These are phyloP conservation scores for Trichoderma virens DNA, from an alignment of 495 filamentous ascomycete species.

Conservation along the genomic window DNA sequence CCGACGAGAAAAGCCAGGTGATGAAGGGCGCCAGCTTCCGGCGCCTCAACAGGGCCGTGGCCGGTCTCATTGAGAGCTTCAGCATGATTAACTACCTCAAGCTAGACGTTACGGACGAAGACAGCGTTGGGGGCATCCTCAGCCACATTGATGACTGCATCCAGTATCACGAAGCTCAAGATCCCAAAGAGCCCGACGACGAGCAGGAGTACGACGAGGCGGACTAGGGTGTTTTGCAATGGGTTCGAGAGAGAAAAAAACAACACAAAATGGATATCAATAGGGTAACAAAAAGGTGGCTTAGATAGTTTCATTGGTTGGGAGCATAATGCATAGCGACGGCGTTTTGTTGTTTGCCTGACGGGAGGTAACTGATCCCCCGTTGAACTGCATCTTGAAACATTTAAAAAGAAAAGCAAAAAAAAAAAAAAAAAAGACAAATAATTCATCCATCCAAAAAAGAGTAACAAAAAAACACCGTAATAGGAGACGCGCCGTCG, in stretches of 20 bases:
- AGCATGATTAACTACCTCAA: constrained; percentile 95
- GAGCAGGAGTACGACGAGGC: constrained; percentile 55
- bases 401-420: neutral
- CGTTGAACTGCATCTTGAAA: neutral
- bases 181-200: constrained; percentile 79
- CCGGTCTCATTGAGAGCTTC: constrained; percentile 86
- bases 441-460: neutral
- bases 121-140: constrained; percentile 82
- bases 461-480: neutral
- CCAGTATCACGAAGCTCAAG: constrained; percentile 93
- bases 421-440: neutral
- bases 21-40: constrained; percentile 75
- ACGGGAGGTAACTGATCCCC: neutral
- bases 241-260: neutral
- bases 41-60: constrained; percentile 75
- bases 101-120: constrained; percentile 84
- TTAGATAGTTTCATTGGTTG: neutral
- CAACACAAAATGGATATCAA: neutral
- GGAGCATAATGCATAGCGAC: constrained; percentile 22
- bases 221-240: too few relatives aligned
- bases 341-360: constrained; percentile 16
- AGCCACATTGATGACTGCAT: constrained; percentile 97
- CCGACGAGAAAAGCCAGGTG: constrained; percentile 52
- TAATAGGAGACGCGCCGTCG: neutral
- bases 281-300: neutral